phyloP scores from a whole-genome alignment of 208 protist species.

The Porcisia hertigi region DNA sequence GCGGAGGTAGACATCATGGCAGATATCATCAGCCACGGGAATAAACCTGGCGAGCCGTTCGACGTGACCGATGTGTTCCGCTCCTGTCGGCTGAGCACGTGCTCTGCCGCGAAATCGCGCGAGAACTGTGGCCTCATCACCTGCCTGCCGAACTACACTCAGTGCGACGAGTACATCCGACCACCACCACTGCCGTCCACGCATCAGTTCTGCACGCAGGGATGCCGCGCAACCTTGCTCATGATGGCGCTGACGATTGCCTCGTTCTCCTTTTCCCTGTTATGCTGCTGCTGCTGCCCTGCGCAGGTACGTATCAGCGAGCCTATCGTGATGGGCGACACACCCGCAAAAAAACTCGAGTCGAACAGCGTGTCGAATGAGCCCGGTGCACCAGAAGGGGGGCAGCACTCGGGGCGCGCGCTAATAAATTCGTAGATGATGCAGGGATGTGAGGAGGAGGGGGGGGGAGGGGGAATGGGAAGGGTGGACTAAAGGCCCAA shows the following conservation, averaged over 20 bases:
- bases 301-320: constrained; percentile 29
- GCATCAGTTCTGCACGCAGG: constrained; percentile 59
- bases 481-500: too few species aligned
- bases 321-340: constrained; percentile 36
- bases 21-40: constrained; percentile 45
- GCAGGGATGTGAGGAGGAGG: background rate
- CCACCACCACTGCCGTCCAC: constrained; percentile 49
- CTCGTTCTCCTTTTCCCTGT: constrained; percentile 27
- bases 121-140: constrained; percentile 64
- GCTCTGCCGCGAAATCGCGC: constrained; percentile 42
- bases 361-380: background rate
- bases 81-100: constrained; percentile 43
- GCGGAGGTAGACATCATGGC: constrained; percentile 23
- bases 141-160: constrained; percentile 61
- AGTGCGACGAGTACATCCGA: constrained; percentile 64
- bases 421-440: background rate
- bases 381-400: background rate
- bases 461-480: too few species aligned
- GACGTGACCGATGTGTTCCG: constrained; percentile 40
- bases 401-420: background rate
- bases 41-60: constrained; percentile 38
- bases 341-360: constrained; percentile 11
- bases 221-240: constrained; percentile 51
- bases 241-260: constrained; percentile 64
- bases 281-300: constrained; percentile 58